These are phyloP conservation scores for Pleurotus citrinopileatus DNA, from an alignment of 768 basidiomycete species.

Conservation along the genomic window DNA sequence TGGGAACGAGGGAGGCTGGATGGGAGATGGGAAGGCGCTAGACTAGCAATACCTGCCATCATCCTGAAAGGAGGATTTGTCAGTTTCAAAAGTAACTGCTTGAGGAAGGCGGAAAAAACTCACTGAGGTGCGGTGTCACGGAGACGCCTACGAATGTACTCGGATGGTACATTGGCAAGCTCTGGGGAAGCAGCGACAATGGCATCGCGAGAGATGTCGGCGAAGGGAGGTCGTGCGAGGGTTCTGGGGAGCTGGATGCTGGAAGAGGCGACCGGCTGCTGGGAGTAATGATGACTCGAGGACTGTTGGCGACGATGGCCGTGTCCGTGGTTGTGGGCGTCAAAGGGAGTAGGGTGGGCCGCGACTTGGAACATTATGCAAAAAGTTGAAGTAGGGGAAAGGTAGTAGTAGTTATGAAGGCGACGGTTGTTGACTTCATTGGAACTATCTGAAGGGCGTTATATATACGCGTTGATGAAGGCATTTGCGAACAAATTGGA, in stretches of 20 bases:
- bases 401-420: conserved; percentile 1
- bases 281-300: conserved; percentile 18
- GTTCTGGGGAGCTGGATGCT: conserved; percentile 69
- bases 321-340: conserved; percentile 31
- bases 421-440: conserved; percentile 5
- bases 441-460: conserved; percentile 1
- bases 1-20: conserved; percentile 64
- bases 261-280: conserved; percentile 17
- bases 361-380: conserved; percentile 46
- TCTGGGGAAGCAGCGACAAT: conserved; percentile 67
- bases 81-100: conserved; percentile 17
- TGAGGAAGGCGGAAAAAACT: conserved; percentile 20
- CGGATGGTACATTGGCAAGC: conserved; percentile 58
- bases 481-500: conserved; percentile 11
- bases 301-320: conserved; percentile 22
- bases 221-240: conserved; percentile 59
- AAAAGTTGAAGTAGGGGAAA: conserved; percentile 9
- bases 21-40: conserved; percentile 57
- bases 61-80: conserved; percentile 36
- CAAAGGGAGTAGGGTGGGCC: conserved; percentile 38
- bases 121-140: conserved; percentile 40
- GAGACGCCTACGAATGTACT: conserved; percentile 69
- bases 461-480: conserved; percentile 8
- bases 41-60: conserved; percentile 49
- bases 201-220: conserved; percentile 55